phyloP scores from a whole-genome alignment of 345 rosid genomes.

The Eucalyptus paniculata region DNA sequence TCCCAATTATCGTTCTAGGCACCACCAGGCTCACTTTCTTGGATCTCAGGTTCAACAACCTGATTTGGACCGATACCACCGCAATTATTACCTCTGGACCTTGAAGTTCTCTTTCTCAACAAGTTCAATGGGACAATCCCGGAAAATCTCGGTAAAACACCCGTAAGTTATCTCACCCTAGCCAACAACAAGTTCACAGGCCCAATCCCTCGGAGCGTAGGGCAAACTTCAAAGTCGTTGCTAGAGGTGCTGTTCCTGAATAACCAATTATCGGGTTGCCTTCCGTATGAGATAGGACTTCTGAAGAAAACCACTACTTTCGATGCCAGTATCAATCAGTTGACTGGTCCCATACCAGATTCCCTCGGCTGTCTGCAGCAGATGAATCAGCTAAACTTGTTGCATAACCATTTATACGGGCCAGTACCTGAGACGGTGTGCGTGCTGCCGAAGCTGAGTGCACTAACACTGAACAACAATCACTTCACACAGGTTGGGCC shows the following conservation, averaged over 20 bases:
- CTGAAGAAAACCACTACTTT: constrained; percentile 12
- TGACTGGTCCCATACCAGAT: constrained; percentile 39
- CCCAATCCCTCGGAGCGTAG: constrained; percentile 33
- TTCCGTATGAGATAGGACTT: constrained; percentile 40
- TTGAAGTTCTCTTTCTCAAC: constrained; percentile 46
- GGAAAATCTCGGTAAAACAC: constrained; percentile 19
- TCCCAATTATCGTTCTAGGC: constrained; percentile 7
- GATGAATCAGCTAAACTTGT: constrained; percentile 21
- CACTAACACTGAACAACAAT: constrained; percentile 18
- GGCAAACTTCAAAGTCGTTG: constrained; percentile 10
- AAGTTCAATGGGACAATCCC: constrained; percentile 30
- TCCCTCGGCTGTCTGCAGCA: constrained; percentile 39
- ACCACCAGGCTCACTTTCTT: constrained; percentile 21
- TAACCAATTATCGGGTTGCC: constrained; percentile 33
- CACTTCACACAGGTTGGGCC: constrained; percentile 52
- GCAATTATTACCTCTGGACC: constrained; percentile 12
- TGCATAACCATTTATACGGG: constrained; percentile 23
- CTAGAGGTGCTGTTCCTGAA: constrained; percentile 39
- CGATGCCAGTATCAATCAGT: constrained; percentile 24
- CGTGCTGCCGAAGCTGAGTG: constrained; percentile 13
- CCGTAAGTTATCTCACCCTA: constrained; percentile 37
- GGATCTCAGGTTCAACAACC: constrained; percentile 37
- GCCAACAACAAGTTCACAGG: constrained; percentile 34
- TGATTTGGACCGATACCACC: constrained; percentile 18
- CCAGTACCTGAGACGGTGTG: constrained; percentile 37